Evolutionary conservation across 352 stramenopile genomes (phyloP).

Genomic region (Aphanomyces astaci): DNA sequence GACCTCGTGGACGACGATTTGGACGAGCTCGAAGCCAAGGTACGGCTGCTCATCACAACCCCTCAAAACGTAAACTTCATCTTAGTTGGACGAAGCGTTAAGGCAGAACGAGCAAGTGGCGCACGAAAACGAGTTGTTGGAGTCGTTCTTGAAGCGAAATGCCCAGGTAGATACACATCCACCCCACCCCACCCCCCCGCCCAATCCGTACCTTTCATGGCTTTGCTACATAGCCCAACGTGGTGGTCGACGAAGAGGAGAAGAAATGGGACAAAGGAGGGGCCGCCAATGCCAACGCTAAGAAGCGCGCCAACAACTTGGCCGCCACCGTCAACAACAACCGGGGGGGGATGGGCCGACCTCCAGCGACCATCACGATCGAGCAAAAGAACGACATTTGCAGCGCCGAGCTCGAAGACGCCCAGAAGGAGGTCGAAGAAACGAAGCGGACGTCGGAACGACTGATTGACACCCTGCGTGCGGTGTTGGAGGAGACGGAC

Average conservation of each 20-base stretch:
- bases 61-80: no score
- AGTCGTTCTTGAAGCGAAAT: conserved; percentile 74
- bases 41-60: conserved; percentile 11
- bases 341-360: conserved; percentile 45
- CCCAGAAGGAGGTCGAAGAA: conserved; percentile 85
- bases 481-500: conserved; percentile 90
- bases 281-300: conserved; percentile 37
- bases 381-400: conserved; percentile 91
- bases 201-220: background rate
- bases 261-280: conserved; percentile 46
- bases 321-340: conserved; percentile 35
- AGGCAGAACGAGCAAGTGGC: conserved; percentile 84
- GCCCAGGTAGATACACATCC: conserved; percentile 34
- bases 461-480: conserved; percentile 90
- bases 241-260: conserved; percentile 49
- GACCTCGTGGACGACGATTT: conserved; percentile 46
- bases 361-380: conserved; percentile 73
- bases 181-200: conserved; percentile 26
- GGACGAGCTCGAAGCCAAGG: conserved; percentile 66
- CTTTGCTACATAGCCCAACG: conserved; percentile 14
- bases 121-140: conserved; percentile 87
- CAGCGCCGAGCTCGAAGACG: conserved; percentile 77
- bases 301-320: conserved; percentile 29
- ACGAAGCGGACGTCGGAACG: conserved; percentile 85
- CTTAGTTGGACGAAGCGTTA: conserved; percentile 76